These are phyloP conservation scores for Hymenoscyphus fructigenus DNA, from an alignment of 2,329 filamentous ascomycete genomes.

Conservation along the genomic window DNA sequence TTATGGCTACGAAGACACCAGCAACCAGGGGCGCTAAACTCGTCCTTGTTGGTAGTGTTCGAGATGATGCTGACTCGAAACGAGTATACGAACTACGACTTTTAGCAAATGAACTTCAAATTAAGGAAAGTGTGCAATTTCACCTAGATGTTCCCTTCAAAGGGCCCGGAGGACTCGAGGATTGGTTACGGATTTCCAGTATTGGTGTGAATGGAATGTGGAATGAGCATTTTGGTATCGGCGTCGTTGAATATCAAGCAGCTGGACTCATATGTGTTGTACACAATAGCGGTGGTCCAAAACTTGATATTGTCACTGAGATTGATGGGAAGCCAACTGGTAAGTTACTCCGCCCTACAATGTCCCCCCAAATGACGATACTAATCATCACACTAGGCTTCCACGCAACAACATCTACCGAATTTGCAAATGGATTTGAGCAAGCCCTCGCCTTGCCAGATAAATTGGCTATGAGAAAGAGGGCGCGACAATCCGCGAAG, in stretches of 20 bases:
- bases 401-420: constrained; percentile 73
- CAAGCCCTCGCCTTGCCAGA: constrained; percentile 72
- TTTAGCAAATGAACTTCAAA: constrained; percentile 79
- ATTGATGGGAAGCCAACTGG: constrained; percentile 77
- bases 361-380: not conserved
- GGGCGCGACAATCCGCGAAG: constrained; percentile 75
- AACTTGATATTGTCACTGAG: constrained; percentile 85
- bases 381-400: constrained; percentile 58
- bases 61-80: constrained; percentile 76
- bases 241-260: constrained; percentile 96
- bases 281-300: constrained; percentile 89
- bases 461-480: constrained; percentile 69
- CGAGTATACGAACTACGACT: constrained; percentile 86
- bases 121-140: constrained; percentile 84
- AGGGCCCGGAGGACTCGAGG: constrained; percentile 67
- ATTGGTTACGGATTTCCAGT: constrained; percentile 70
- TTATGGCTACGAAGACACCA: constrained; percentile 57
- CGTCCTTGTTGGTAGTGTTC: constrained; percentile 88
- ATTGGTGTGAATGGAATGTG: constrained; percentile 98
- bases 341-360: constrained; percentile 40
- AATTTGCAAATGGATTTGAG: constrained; percentile 80
- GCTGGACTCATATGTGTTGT: constrained; percentile 91
- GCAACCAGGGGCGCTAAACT: constrained; percentile 62
- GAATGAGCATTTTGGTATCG: constrained; percentile 99
- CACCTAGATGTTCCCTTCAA: constrained; percentile 83